Conservation (phyloP, 2,329 filamentous ascomycete species). For the Botrytis tulipae region DNA sequence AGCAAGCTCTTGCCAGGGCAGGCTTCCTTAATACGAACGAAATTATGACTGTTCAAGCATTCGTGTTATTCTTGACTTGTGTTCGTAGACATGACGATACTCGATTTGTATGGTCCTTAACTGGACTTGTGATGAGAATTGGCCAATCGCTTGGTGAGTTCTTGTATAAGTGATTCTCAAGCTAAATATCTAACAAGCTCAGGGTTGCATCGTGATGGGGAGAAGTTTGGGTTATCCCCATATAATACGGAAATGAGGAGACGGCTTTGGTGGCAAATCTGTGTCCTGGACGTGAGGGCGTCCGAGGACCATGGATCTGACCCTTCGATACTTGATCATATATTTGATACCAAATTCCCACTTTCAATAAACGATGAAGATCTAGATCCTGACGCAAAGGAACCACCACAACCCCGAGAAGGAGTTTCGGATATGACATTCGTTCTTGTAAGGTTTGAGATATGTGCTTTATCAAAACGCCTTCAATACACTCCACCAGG, state of each 20-base stretch:
- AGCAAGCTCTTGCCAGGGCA: constrained; percentile 54
- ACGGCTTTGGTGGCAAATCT: constrained; percentile 60
- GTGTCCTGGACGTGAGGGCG: constrained; percentile 57
- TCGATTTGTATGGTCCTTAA: constrained; percentile 54
- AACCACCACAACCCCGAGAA: constrained; percentile 28
- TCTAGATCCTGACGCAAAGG: constrained; percentile 41
- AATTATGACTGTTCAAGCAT: constrained; percentile 53
- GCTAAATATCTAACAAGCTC: neutral
- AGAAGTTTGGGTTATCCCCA: constrained; percentile 52
- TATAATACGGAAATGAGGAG: constrained; percentile 61
- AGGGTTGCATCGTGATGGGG: constrained; percentile 55
- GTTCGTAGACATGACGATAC: constrained; percentile 48
- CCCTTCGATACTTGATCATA: constrained; percentile 54
- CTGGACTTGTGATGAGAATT: constrained; percentile 57
- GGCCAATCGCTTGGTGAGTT: constrained; percentile 49
- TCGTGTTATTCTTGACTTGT: constrained; percentile 54
- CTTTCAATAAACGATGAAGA: constrained; percentile 51
- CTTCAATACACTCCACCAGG: constrained; percentile 34
- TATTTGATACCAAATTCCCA: constrained; percentile 57
- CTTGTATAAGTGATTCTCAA: neutral
- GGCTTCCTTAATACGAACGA: constrained; percentile 55
- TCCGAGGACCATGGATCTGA: constrained; percentile 64
- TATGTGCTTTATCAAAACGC: constrained; percentile 32
- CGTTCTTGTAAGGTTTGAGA: constrained; percentile 40
- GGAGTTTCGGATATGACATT: constrained; percentile 44